Evolutionary conservation across 805 yeast genomes (phyloP).

Genomic region (Candida koratica): DNA sequence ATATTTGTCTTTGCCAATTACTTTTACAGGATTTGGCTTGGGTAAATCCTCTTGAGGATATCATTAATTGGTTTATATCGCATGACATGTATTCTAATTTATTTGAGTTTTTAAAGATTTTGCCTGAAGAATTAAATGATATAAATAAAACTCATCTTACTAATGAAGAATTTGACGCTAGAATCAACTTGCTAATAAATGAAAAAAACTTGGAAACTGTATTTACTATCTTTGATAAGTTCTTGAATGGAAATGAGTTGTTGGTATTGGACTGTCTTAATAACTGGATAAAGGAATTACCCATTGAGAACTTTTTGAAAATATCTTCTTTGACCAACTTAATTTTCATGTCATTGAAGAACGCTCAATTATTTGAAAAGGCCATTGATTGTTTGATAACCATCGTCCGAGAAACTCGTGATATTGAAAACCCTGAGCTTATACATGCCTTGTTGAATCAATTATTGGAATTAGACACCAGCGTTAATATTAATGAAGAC

Average conservation of each 20-base stretch:
- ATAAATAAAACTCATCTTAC: conserved; percentile 72
- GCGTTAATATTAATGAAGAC: conserved; percentile 58
- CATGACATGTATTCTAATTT: conserved; percentile 31
- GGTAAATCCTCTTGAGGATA: conserved; percentile 56
- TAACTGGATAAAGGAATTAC: conserved; percentile 89
- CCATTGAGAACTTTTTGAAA: conserved; percentile 63
- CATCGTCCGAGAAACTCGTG: conserved; percentile 76
- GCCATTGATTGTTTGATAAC: conserved; percentile 85
- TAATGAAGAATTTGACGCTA: conserved; percentile 68
- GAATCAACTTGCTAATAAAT: conserved; percentile 58
- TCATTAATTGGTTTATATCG: conserved; percentile 23
- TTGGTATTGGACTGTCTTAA: conserved; percentile 68
- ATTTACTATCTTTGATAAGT: conserved; percentile 54
- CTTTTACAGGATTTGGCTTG: conserved; percentile 75
- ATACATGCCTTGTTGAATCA: conserved; percentile 67
- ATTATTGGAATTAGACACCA: conserved; percentile 56
- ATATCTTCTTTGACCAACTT: conserved; percentile 62
- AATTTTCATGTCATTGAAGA: conserved; percentile 55
- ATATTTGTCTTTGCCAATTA: conserved; percentile 76
- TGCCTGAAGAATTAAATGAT: conserved; percentile 88
- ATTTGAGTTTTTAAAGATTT: conserved; percentile 75
- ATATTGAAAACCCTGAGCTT: conserved; percentile 58
- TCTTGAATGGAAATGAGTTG: conserved; percentile 31
- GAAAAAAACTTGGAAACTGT: conserved; percentile 61
- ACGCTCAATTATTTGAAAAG: conserved; percentile 73